Percentiles rank a stretch among this genome's conserved stretches.
Conservation (phyloP, 1,139 yeast species). For the Saccharomyces hybrid region DNA sequence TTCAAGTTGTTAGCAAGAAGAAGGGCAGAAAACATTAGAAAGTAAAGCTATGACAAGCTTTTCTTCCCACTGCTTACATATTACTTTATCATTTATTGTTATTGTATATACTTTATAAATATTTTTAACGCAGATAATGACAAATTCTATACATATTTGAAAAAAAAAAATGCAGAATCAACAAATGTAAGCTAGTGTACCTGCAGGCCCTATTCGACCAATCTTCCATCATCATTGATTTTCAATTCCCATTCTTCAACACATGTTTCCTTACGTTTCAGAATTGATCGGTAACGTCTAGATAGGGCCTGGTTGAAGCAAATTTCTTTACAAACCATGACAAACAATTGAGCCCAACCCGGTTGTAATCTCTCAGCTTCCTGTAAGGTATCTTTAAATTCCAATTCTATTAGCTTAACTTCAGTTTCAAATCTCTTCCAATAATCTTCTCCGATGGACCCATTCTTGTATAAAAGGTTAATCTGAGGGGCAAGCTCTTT, state of each 20-base stretch:
- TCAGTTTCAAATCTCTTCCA: constrained; percentile 75
- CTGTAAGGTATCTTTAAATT: constrained; percentile 65
- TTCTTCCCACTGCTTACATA: not conserved
- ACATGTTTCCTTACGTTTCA: constrained; percentile 44
- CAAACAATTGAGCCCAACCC: constrained; percentile 74
- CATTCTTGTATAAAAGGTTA: constrained; percentile 69
- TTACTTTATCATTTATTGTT: not conserved
- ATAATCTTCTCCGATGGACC: constrained; percentile 84
- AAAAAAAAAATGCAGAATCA: not conserved
- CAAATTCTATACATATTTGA: not conserved
- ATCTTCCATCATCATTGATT: constrained; percentile 31
- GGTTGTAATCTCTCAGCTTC: constrained; percentile 69
- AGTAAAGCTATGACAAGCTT: not conserved
- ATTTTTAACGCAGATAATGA: constrained; percentile 1
- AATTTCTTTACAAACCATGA: constrained; percentile 78
- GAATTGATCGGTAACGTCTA: constrained; percentile 65
- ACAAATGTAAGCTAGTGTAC: not conserved
- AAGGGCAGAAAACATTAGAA: constrained; percentile 38
- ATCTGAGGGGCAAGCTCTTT: constrained; percentile 49
- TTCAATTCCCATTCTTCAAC: constrained; percentile 44
- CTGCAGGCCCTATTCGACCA: constrained; percentile 13
- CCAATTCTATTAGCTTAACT: constrained; percentile 66
- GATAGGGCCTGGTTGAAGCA: constrained; percentile 87
- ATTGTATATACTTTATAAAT: not conserved
- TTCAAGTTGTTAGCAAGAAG: constrained; percentile 63